Evolutionary conservation across 2,329 filamentous ascomycete species (phyloP).

Genomic region (Scorias spongiosa): DNA sequence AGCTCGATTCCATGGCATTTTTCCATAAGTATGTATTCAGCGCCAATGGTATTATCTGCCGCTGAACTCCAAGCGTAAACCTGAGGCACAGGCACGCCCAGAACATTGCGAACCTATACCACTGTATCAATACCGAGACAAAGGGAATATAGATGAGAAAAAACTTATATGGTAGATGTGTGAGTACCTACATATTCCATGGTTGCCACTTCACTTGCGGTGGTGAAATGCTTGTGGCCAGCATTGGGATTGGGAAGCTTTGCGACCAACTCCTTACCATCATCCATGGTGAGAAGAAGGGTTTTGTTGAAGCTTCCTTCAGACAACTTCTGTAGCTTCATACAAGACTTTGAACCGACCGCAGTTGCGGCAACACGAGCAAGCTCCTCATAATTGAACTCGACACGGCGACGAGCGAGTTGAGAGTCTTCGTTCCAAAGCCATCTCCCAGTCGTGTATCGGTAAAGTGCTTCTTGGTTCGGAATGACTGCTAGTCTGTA

Average conservation of each 20-base stretch:
- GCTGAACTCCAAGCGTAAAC: constrained; percentile 3
- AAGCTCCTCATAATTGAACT: constrained; percentile 19
- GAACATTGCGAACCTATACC: background rate
- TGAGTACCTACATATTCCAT: constrained; percentile 10
- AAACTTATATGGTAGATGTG: background rate
- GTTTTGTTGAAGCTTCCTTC: constrained; percentile 14
- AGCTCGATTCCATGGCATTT: constrained; percentile 1
- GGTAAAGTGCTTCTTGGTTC: constrained; percentile 2
- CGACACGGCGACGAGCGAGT: constrained; percentile 2
- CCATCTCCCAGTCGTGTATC: constrained; percentile 2
- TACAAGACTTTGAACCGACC: constrained; percentile 9
- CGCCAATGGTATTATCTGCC: constrained; percentile 2
- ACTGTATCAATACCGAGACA: background rate
- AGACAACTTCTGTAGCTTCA: background rate
- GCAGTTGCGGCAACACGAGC: constrained; percentile 12
- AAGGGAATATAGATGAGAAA: background rate
- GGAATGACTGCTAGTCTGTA: background rate
- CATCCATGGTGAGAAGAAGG: constrained; percentile 9
- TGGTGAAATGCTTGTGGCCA: constrained; percentile 7
- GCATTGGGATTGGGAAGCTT: constrained; percentile 11
- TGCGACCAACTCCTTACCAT: constrained; percentile 13
- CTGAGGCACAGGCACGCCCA: constrained; percentile 3
- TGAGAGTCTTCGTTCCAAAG: constrained; percentile 3
- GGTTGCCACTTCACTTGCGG: constrained; percentile 16
- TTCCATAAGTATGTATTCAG: constrained; percentile 5